Conservation (phyloP, 805 yeast genomes). For the Spathaspora sp. region DNA sequence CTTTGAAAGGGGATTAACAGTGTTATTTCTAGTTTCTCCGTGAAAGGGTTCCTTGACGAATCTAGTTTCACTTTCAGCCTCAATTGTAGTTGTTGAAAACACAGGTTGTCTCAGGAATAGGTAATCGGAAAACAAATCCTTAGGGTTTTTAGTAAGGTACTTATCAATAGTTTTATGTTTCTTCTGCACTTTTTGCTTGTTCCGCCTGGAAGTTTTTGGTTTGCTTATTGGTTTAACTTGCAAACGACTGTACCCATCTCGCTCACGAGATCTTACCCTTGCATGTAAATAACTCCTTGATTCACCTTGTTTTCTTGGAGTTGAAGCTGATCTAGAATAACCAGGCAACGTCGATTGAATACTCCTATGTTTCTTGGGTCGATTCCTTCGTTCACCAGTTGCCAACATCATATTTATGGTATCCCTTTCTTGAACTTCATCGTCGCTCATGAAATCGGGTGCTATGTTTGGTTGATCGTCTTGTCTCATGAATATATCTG, state of each 20-base stretch:
- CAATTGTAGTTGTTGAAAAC: constrained; percentile 27
- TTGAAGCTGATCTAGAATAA: neutral
- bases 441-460: constrained; percentile 13
- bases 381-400: neutral
- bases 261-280: neutral
- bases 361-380: neutral
- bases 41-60: constrained; percentile 8
- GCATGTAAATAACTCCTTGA: neutral
- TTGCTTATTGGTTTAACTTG: neutral
- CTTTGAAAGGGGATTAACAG: neutral
- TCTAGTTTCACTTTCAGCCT: constrained; percentile 28
- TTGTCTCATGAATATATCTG: neutral
- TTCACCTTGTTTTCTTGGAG: neutral
- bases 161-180: neutral
- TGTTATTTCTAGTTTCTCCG: neutral
- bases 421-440: constrained; percentile 14
- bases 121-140: constrained; percentile 4
- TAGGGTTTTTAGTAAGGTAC: neutral
- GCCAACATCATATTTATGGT: constrained; percentile 16
- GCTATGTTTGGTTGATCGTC: neutral
- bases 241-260: neutral
- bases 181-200: neutral
- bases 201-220: neutral
- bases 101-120: constrained; percentile 24
- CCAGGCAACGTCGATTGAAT: neutral